These are phyloP conservation scores for Moniliophthora roreri DNA, from an alignment of 1,284 basidiomycete genomes.

Conservation along the genomic window DNA sequence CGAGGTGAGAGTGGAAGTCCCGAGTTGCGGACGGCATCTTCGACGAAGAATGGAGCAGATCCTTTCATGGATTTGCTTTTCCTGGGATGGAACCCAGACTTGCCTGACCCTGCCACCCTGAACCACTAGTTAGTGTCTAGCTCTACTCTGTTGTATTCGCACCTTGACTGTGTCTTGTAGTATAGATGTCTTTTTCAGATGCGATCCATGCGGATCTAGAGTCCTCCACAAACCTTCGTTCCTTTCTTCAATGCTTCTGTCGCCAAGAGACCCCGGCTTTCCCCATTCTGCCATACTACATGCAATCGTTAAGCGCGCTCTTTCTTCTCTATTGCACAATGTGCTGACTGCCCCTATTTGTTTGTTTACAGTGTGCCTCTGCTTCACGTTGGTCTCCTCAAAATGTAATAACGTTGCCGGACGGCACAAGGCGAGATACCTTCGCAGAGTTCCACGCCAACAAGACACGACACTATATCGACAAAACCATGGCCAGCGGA, in stretches of 20 bases:
- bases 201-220: conserved; percentile 79
- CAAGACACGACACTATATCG: conserved; percentile 81
- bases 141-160: conserved; percentile 6
- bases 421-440: conserved; percentile 72
- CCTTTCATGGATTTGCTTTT: conserved; percentile 64
- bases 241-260: conserved; percentile 68
- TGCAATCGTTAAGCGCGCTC: conserved; percentile 57
- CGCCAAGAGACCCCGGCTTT: conserved; percentile 74
- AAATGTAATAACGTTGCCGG: conserved; percentile 60
- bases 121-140: conserved; percentile 64
- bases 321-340: conserved; percentile 9
- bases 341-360: conserved; percentile 8
- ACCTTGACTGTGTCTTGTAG: conserved; percentile 33
- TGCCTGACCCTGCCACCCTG: conserved; percentile 69
- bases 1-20: conserved; percentile 52
- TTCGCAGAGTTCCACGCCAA: conserved; percentile 84
- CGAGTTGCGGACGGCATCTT: conserved; percentile 37
- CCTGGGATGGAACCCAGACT: conserved; percentile 79
- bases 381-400: conserved; percentile 80
- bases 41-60: conserved; percentile 39
- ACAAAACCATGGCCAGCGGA: conserved; percentile 81
- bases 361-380: conserved; percentile 64
- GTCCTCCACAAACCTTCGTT: conserved; percentile 81
- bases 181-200: conserved; percentile 78
- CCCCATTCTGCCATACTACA: conserved; percentile 82